Conservation (phyloP, 805 yeast genomes). For the Wickerhamiella domercqiae region DNA sequence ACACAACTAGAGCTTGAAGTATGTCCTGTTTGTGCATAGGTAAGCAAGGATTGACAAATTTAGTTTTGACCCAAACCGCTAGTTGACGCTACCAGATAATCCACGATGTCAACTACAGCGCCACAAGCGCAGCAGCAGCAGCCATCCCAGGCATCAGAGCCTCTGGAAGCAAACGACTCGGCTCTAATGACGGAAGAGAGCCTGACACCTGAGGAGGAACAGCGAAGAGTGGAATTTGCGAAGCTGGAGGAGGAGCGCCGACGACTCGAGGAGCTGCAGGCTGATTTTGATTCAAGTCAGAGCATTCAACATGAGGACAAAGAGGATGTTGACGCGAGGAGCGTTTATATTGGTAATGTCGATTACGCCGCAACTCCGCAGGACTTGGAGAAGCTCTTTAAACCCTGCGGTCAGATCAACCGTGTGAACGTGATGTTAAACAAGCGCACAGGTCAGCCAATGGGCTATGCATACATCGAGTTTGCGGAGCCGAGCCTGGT, state of each 20-base stretch:
- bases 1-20: too few species aligned
- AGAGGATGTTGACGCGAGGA: conserved; percentile 58
- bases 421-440: conserved; percentile 66
- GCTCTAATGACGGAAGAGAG: not conserved
- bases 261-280: conserved; percentile 43
- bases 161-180: not conserved
- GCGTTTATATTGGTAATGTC: conserved; percentile 72
- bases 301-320: conserved; percentile 32
- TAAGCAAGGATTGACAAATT: too few species aligned
- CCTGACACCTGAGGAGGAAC: not conserved
- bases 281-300: conserved; percentile 30
- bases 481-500: conserved; percentile 56
- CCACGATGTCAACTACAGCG: too few species aligned
- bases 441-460: conserved; percentile 55
- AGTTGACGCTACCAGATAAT: too few species aligned
- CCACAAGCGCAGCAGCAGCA: too few species aligned
- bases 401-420: conserved; percentile 54
- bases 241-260: conserved; percentile 50
- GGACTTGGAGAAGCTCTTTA: conserved; percentile 62
- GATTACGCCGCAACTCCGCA: conserved; percentile 67
- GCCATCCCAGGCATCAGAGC: not conserved
- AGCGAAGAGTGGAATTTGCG: conserved; percentile 2
- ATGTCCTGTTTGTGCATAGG: too few species aligned
- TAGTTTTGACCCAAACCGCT: too few species aligned
- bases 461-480: conserved; percentile 79